Percentiles rank a stretch among this genome's conserved stretches.
Conservation (phyloP, 768 basidiomycete species). For the Neoboletus magnificus region DNA sequence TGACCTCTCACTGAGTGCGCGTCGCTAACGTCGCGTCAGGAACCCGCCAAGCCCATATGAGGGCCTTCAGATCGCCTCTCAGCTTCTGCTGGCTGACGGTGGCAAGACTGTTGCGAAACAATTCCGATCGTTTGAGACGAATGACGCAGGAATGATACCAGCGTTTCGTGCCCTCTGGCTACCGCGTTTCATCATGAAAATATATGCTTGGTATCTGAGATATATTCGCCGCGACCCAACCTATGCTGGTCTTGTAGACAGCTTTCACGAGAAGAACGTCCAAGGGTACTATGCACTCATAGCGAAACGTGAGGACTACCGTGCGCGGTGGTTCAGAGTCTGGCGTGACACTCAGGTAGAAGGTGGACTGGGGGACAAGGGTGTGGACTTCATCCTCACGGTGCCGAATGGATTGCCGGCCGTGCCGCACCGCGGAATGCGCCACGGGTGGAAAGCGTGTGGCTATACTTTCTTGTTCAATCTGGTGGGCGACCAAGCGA, state of each 20-base stretch:
- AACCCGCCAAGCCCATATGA: slow-evolving; percentile 47
- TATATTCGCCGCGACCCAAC: slow-evolving; percentile 49
- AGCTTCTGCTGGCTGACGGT: slow-evolving; percentile 51
- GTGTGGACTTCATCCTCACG: slow-evolving; percentile 61
- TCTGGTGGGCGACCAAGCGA: slow-evolving; percentile 37
- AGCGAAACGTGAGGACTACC: slow-evolving; percentile 41
- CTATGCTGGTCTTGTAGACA: slow-evolving; percentile 53
- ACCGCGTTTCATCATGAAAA: slow-evolving; percentile 43
- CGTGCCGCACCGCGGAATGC: slow-evolving; percentile 48
- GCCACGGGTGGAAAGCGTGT: slow-evolving; percentile 55
- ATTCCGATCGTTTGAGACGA: slow-evolving; percentile 41
- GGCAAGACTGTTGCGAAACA: slow-evolving; percentile 37
- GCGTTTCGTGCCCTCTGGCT: slow-evolving; percentile 41
- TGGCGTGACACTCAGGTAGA: slow-evolving; percentile 29
- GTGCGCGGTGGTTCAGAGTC: slow-evolving; percentile 38
- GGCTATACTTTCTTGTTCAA: slow-evolving; percentile 69
- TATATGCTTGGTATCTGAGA: slow-evolving; percentile 51
- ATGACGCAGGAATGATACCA: slow-evolving; percentile 46
- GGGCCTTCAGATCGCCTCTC: slow-evolving; percentile 49
- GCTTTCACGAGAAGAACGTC: slow-evolving; percentile 47
- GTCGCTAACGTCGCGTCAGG: slow-evolving; percentile 8
- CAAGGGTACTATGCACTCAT: slow-evolving; percentile 50
- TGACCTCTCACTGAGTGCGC: neutral
- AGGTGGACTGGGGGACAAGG: slow-evolving; percentile 32
- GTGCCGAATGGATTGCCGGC: slow-evolving; percentile 64